A percentile compares a stretch with the other conserved stretches of the same genome.
Evolutionary conservation across 169 alveolate species (phyloP).

Genomic region (Eimeria zaria): DNA sequence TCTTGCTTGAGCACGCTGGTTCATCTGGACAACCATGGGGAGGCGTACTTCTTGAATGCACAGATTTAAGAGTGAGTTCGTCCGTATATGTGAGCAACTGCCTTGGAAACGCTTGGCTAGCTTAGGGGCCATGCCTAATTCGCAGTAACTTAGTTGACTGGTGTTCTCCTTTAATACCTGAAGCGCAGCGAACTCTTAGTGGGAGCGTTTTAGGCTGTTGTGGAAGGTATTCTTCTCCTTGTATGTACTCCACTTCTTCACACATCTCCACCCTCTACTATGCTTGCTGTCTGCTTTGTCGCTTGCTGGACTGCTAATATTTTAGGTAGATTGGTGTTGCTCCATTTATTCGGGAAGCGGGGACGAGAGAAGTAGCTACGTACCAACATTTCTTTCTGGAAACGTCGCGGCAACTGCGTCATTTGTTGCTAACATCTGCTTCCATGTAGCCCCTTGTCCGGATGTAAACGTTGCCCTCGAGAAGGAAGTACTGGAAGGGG

Average conservation of each 20-base stretch:
- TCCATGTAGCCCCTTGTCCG: conserved; percentile 2
- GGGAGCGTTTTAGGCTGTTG: not conserved
- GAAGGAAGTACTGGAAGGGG: conserved; percentile 62
- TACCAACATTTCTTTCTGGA: conserved; percentile 47
- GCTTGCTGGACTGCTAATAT: not conserved
- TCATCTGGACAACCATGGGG: conserved; percentile 26
- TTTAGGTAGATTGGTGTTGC: conserved; percentile 50
- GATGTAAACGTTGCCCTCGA: conserved; percentile 22
- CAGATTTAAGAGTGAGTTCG: conserved; percentile 1
- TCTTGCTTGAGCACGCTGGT: conserved; percentile 1
- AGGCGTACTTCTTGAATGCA: conserved; percentile 27
- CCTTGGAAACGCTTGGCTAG: not conserved
- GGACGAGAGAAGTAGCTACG: not conserved
- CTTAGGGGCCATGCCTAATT: not conserved
- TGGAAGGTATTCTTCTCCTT: not conserved
- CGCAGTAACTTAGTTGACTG: not conserved
- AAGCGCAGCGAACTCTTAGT: not conserved
- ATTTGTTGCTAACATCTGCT: conserved; percentile 2
- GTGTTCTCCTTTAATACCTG: not conserved
- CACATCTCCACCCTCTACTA: not conserved
- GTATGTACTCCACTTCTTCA: not conserved
- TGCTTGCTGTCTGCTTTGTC: not conserved
- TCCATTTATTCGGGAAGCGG: not conserved
- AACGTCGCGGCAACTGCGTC: conserved; percentile 41
- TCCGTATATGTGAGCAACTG: not conserved